phyloP scores from a whole-genome alignment of 1,139 yeast genomes.

The Groenewaldozyma auringiensis region DNA sequence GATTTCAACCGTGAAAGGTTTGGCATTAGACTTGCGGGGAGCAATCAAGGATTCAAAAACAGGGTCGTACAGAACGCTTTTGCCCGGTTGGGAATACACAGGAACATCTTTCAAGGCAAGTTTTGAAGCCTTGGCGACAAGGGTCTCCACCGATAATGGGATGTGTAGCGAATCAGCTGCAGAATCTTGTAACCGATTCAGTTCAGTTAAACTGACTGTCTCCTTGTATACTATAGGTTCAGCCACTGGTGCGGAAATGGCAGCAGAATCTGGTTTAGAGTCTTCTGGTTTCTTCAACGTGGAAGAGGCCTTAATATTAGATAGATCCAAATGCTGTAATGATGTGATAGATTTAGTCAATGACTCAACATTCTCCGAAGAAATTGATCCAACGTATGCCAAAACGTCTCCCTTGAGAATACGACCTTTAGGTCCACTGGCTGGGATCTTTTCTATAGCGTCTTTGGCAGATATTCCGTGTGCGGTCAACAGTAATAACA shows the following conservation, averaged over 20 bases:
- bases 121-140: constrained; percentile 35
- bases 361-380: constrained; percentile 43
- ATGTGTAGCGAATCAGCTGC: constrained; percentile 29
- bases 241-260: constrained; percentile 10
- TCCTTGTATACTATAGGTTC: constrained; percentile 14
- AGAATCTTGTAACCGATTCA: constrained; percentile 20
- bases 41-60: constrained; percentile 59
- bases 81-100: constrained; percentile 37
- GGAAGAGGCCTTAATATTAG: constrained; percentile 41
- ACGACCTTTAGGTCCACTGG: constrained; percentile 87
- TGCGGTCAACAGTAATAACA: constrained; percentile 53
- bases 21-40: constrained; percentile 29
- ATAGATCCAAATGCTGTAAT: constrained; percentile 64
- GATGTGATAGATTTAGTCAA: constrained; percentile 52
- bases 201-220: constrained; percentile 17
- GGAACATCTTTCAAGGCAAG: constrained; percentile 33
- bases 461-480: constrained; percentile 59
- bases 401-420: constrained; percentile 85
- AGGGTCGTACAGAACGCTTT: constrained; percentile 47
- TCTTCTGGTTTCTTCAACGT: constrained; percentile 7
- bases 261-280: constrained; percentile 12
- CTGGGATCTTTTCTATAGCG: constrained; percentile 63
- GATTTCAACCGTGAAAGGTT: constrained; percentile 53
- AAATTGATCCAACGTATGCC: constrained; percentile 69
- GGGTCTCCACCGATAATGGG: constrained; percentile 24